These are phyloP conservation scores for Wickerhamiella vanderwaltii DNA, from an alignment of 805 yeast genomes.

Conservation along the genomic window DNA sequence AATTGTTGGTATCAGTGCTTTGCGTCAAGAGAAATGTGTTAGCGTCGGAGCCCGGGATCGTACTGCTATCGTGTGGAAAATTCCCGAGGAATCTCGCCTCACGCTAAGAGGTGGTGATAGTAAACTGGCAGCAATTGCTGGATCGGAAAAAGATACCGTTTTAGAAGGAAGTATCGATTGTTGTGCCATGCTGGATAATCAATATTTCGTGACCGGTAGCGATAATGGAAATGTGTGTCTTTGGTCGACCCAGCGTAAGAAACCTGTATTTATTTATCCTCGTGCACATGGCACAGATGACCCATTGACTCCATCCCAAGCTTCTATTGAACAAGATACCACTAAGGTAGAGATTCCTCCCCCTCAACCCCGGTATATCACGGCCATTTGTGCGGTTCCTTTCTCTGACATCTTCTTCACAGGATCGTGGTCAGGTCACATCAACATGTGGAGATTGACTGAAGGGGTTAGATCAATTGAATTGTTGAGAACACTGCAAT, in stretches of 20 bases:
- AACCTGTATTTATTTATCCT: slow-evolving; percentile 59
- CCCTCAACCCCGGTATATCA: slow-evolving; percentile 74
- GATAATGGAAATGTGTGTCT: slow-evolving; percentile 85
- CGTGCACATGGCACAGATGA: slow-evolving; percentile 66
- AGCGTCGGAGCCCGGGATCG: slow-evolving; percentile 93
- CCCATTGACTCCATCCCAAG: slow-evolving; percentile 35
- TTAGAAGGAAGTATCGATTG: slow-evolving; percentile 82
- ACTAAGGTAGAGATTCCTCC: slow-evolving; percentile 38
- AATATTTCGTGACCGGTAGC: slow-evolving; percentile 86
- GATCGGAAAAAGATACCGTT: slow-evolving; percentile 10
- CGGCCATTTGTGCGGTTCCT: slow-evolving; percentile 70
- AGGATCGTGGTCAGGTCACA: slow-evolving; percentile 77
- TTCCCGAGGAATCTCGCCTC: slow-evolving; percentile 85
- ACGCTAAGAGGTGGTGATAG: slow-evolving; percentile 86
- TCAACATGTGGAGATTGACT: slow-evolving; percentile 67
- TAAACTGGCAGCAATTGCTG: slow-evolving; percentile 23
- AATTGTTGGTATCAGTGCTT: slow-evolving; percentile 68
- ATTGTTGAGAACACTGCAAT: slow-evolving; percentile 41
- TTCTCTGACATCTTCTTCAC: slow-evolving; percentile 71
- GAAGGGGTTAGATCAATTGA: slow-evolving; percentile 52
- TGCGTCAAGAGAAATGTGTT: slow-evolving; percentile 81
- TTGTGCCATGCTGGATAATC: slow-evolving; percentile 82
- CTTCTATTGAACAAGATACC: slow-evolving; percentile 38
- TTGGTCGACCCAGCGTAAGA: slow-evolving; percentile 87
- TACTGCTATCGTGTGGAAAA: slow-evolving; percentile 93